A percentile compares a stretch with the other conserved stretches of the same genome.
Evolutionary conservation across 2,329 filamentous ascomycete genomes (phyloP).

Genomic region (Raffaelea ambrosiae): DNA sequence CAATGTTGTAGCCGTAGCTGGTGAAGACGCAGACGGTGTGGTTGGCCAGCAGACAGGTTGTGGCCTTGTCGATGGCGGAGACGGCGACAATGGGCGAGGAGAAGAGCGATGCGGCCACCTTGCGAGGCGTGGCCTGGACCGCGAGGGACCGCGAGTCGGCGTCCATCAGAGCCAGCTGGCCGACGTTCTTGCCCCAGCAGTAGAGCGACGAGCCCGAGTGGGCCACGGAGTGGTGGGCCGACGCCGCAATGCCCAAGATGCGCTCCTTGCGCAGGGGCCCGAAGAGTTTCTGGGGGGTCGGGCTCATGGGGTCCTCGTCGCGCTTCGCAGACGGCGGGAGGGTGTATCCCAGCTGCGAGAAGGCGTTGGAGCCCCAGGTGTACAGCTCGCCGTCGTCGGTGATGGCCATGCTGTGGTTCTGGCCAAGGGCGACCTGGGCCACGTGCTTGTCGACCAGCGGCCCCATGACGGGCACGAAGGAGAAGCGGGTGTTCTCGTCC

Average conservation of each 20-base stretch:
- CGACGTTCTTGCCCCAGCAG: slow-evolving; percentile 92
- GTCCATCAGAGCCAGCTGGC: slow-evolving; percentile 88
- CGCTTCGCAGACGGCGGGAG: slow-evolving; percentile 57
- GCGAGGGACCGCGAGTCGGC: slow-evolving; percentile 88
- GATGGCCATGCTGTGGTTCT: slow-evolving; percentile 83
- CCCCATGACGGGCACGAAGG: slow-evolving; percentile 72
- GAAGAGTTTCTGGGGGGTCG: slow-evolving; percentile 79
- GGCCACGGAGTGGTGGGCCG: slow-evolving; percentile 82
- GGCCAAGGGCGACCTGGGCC: slow-evolving; percentile 71
- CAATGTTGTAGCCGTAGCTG: slow-evolving; percentile 89
- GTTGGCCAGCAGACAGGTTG: slow-evolving; percentile 75
- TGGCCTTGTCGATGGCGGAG: slow-evolving; percentile 84
- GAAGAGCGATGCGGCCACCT: slow-evolving; percentile 80
- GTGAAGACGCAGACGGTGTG: slow-evolving; percentile 90
- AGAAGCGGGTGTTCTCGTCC: slow-evolving; percentile 82
- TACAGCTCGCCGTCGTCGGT: slow-evolving; percentile 83
- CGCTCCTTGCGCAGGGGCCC: slow-evolving; percentile 81
- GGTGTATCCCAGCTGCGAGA: slow-evolving; percentile 77
- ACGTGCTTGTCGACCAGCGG: slow-evolving; percentile 69
- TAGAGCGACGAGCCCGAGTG: slow-evolving; percentile 75
- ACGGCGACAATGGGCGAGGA: slow-evolving; percentile 65
- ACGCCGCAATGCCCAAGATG: slow-evolving; percentile 77
- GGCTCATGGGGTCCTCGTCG: slow-evolving; percentile 78
- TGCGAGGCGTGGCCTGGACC: slow-evolving; percentile 71
- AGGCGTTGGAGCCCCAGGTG: slow-evolving; percentile 87